phyloP scores from a whole-genome alignment of 2,329 filamentous ascomycete species.

The Colletotrichum theobromicola region DNA sequence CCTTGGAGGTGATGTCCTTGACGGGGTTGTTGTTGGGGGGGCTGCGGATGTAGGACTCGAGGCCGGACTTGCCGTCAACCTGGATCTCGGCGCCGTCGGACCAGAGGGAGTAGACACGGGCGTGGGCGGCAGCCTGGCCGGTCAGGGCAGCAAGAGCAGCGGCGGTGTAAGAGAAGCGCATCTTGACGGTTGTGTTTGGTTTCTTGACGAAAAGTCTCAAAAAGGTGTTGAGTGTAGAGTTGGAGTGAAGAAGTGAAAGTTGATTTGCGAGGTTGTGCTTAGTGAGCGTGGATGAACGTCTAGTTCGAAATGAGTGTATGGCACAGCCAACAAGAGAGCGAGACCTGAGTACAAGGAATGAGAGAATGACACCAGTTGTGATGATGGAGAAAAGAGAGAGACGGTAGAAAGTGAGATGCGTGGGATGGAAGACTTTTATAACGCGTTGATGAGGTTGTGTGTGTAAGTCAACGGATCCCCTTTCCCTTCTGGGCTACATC shows the following conservation, averaged over 20 bases:
- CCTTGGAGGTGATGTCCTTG: conserved; percentile 47
- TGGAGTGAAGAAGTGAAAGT: conserved; percentile 9
- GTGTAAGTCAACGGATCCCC: background rate
- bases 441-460: background rate
- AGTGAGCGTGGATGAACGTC: conserved; percentile 21
- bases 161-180: conserved; percentile 34
- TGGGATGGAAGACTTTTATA: conserved; percentile 14
- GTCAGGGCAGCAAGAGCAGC: conserved; percentile 35
- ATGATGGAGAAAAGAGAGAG: background rate
- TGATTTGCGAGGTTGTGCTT: conserved; percentile 13
- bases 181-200: conserved; percentile 27
- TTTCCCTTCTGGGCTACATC: background rate
- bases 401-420: background rate
- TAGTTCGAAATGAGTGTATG: conserved; percentile 21
- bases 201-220: background rate
- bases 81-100: conserved; percentile 47
- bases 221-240: background rate
- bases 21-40: conserved; percentile 48
- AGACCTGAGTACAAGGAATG: conserved; percentile 17
- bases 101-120: conserved; percentile 51
- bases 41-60: conserved; percentile 49
- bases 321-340: conserved; percentile 21
- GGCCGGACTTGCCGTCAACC: conserved; percentile 28
- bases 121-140: conserved; percentile 47
- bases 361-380: conserved; percentile 22